Conservation (phyloP, 371 early-diverging fungal genomes). For the Coemansia sp. region DNA sequence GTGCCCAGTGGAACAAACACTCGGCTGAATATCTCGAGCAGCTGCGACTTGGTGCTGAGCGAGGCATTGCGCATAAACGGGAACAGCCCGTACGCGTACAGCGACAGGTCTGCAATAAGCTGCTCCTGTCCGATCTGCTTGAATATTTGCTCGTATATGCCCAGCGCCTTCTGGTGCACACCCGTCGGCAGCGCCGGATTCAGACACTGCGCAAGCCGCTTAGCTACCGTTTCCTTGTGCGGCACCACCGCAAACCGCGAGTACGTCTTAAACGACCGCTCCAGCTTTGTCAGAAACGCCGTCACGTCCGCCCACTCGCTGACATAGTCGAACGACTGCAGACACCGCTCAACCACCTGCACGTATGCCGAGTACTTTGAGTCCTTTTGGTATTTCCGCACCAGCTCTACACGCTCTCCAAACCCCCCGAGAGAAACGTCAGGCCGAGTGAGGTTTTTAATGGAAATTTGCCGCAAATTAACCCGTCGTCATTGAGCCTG, state of each 20-base stretch:
- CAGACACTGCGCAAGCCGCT: conserved; percentile 96
- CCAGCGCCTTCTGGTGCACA: conserved; percentile 96
- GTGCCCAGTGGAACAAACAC: conserved; percentile 73
- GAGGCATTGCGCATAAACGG: conserved; percentile 89
- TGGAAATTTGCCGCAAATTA: no score
- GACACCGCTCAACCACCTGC: conserved; percentile 78
- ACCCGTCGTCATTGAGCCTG: no score
- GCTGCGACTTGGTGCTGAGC: conserved; percentile 71
- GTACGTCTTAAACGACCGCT: conserved; percentile 82
- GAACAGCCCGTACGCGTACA: conserved; percentile 90
- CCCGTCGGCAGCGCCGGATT: conserved; percentile 99
- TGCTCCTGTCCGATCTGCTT: conserved; percentile 75
- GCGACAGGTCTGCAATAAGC: conserved; percentile 75
- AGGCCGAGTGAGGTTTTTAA: not conserved
- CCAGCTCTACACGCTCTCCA: conserved; percentile 17
- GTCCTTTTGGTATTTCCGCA: conserved; percentile 8
- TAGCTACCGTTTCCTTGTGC: conserved; percentile 82
- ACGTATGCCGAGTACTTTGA: conserved; percentile 71
- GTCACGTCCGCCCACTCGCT: conserved; percentile 97
- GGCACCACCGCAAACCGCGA: conserved; percentile 79
- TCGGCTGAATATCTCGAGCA: conserved; percentile 72
- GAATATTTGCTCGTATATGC: conserved; percentile 89
- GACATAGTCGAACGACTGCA: conserved; percentile 89
- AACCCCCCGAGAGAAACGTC: not conserved
- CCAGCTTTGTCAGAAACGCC: conserved; percentile 81